Base-by-base conservation (phyloP, 495 filamentous ascomycete species). In the Neurospora discreta region DNA sequence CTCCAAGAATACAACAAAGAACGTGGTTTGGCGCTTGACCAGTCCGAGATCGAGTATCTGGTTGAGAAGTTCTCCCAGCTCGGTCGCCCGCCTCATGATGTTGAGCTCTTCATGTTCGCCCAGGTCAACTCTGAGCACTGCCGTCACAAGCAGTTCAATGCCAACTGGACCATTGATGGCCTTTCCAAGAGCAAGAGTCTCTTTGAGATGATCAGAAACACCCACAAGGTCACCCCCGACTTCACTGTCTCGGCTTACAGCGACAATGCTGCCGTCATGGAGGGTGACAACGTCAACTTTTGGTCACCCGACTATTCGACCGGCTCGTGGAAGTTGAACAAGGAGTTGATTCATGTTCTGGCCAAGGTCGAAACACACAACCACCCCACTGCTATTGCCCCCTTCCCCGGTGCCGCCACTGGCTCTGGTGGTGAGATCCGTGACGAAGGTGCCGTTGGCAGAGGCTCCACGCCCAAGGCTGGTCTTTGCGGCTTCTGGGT, bases 41-140 rank as follows among this genome's bases (percentile, higher is more conserved):
- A 89, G 23, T 90, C 90, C 1, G 94, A 98, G 78, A 94, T 98
- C 75, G 90, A 98, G n/a, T 98, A 98, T 78, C 85, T 98, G 39
- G 90, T 95, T 11, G 88, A 93, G 42, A 91, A 90, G 39, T 98
- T 95, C 80, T 89, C 88, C 38, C 84, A 91, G 58, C 86, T 93
- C 30, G 90, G 90, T 16, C 85, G 88, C 86, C 77, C 90, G 81
- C 94, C 94, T 0, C 90, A 90, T 60, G 95, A 99, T 81, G 91
- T 97, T 69, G 95, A 99, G 82, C 86, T 98, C 16, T 98, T 97
- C 86, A 98, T 98, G 96, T 99, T 98, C 80, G 95, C 94, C 38
- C 95, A 99, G 81, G 94, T 99, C 74, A 93, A 94, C 80, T 93
- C 91, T 3, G 91, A 93, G 81, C 91, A 93, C 78, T 90, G 88